These are phyloP conservation scores for Curvularia eragrostidis DNA, from an alignment of 2,329 filamentous ascomycete species.

Conservation along the genomic window DNA sequence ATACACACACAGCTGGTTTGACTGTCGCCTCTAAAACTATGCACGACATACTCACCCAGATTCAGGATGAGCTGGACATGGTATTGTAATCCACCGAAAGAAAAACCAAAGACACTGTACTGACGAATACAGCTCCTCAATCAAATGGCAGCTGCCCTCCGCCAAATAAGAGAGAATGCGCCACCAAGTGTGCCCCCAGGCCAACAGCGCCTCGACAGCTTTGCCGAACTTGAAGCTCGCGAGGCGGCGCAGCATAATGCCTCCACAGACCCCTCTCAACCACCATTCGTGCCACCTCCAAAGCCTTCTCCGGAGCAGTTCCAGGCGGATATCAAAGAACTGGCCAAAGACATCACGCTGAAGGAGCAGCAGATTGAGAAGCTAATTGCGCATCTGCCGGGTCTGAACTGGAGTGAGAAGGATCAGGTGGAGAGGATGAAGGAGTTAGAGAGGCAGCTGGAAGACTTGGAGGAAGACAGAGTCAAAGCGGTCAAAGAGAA, in stretches of 20 bases:
- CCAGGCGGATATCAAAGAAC: constrained; percentile 71
- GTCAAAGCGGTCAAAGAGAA: constrained; percentile 51
- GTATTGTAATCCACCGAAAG: constrained; percentile 52
- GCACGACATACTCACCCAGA: constrained; percentile 79
- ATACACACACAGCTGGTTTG: background rate
- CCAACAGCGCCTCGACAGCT: constrained; percentile 50
- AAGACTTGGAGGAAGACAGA: constrained; percentile 52
- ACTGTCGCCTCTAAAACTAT: constrained; percentile 52
- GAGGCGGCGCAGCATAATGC: constrained; percentile 26
- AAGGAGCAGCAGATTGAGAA: constrained; percentile 85
- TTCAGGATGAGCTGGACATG: constrained; percentile 85
- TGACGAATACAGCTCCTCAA: constrained; percentile 50
- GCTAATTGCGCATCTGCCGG: constrained; percentile 76
- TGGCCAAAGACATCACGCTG: constrained; percentile 76
- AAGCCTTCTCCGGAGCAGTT: constrained; percentile 54
- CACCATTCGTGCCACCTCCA: constrained; percentile 19
- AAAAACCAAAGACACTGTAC: background rate
- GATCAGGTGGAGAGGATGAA: constrained; percentile 71
- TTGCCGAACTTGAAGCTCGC: constrained; percentile 41
- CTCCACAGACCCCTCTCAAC: constrained; percentile 21
- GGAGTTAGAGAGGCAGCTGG: constrained; percentile 53
- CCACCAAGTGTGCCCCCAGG: constrained; percentile 52
- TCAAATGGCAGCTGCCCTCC: constrained; percentile 56
- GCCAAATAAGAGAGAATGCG: constrained; percentile 53
- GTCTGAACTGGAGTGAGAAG: constrained; percentile 77